Evolutionary conservation across 1,284 basidiomycete genomes (phyloP), one percentile per base, ranked within the genome.

Genomic region (Heterobasidion irregulare): DNA sequence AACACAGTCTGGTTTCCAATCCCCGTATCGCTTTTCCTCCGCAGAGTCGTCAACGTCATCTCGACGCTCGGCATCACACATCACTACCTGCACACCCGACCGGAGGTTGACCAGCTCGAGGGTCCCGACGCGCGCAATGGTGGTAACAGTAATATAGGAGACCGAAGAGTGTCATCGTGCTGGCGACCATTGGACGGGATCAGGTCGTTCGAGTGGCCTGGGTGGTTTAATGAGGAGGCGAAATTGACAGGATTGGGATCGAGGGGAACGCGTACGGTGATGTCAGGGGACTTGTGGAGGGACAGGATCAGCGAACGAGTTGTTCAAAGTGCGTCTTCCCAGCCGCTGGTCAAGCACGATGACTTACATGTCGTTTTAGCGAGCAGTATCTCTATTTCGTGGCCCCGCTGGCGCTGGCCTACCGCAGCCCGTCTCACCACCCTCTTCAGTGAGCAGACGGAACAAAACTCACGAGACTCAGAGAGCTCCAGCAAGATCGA

Each of bases 61-160:
- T 86, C 84, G 0, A 73, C 81, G 0, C 67, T 86, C 33, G 84
- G 84, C 0, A 77, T 88, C 44, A 80, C 86, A 2, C 79, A 79
- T 61, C 82, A 86, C 43, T 86, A 84, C 62, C 62, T 82, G 45
- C 62, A 72, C 38, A 65, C 65, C 56, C 54, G 52, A 65, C 66
- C 59, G 44, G 55, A 41, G 38, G 38, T 41, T n/a, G 38, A 53
- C 47, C 43, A 15, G 36, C 34, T 33, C 41, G n/a, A 9, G 43
- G 35, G 44, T 19, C 12, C 47, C 26, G 26, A n/a, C 38, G 38
- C 38, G 10, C n/a, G n/a, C 38, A 41, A 41, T 12, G 38, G 10
- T 41, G 4, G 10, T 12, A 41, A 41, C 26, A 26, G 26, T 26
- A 26, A 5, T 26, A 26, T 26, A 26, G 26, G 26, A 26, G 26